Evolutionary conservation across 2,329 filamentous ascomycete species (phyloP), one percentile per base, ranked within the genome.

Genomic region (Gnomoniopsis smithogilvyi): DNA sequence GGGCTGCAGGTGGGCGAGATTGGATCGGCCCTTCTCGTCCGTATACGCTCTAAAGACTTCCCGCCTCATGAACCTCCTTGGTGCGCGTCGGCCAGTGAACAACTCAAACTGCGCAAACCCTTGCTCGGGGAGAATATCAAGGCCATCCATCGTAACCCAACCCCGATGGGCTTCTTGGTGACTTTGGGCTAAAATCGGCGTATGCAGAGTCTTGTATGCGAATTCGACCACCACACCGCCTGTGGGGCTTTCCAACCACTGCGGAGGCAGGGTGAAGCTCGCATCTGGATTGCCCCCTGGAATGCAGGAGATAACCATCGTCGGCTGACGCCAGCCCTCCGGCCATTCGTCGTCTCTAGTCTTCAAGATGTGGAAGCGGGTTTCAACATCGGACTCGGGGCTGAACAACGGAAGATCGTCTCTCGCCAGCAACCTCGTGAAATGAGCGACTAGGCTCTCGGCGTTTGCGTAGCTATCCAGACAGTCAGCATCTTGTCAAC

Each of bases 71-170:
- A 89, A 71, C 48, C 84, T 76, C 26, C 89, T 81, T 8, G 88
- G 88, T 11, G 88, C 87, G 65, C 86, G 80, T 53, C 87, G 79
- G 0, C 89, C 90, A 0, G 90, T 92, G 69, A 93, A 91, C 2
- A 93, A 73, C 72, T 94, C 90, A 67, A 93, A 94, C 66, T 93
- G 90, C 1, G 90, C 89, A 72, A 90, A 90, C 0, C 88, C 90
- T 68, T 93, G 90, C 69, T 93, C 90, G 0, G 88, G 88, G 15
- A 94, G 72, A 50, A 92, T 79, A 65, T 93, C 89, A 14, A 93
- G 75, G 0, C 90, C 90, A 66, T 92, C 88, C 71, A 92, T 84
- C 19, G 89, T 80, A 0, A 92, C 86, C 89, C 89, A 93, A 45
- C 89, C 80, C 63, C 80, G 76, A 57, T 84, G 75, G 21, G 84